Evolutionary conservation across 257 asterid species (phyloP).

Genomic region (Euphrasia confusa): DNA sequence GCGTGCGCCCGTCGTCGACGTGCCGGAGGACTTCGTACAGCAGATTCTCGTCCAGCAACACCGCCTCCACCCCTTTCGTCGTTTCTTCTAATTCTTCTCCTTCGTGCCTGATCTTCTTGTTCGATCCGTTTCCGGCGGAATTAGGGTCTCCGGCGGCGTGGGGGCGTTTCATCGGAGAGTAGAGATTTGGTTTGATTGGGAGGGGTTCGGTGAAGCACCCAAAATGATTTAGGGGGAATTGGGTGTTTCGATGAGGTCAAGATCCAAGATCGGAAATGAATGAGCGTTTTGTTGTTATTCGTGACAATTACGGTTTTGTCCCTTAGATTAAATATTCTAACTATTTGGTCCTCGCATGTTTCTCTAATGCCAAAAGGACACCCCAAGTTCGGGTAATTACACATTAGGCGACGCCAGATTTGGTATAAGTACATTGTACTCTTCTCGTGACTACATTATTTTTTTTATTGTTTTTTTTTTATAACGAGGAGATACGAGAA

Average conservation of each 20-base stretch:
- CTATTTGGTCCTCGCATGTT: neutral
- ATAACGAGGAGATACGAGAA: too few relatives aligned
- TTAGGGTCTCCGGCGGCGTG: conserved; percentile 22
- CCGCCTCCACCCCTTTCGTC: conserved; percentile 45
- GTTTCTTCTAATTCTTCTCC: conserved; percentile 24
- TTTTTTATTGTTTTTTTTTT: too few relatives aligned
- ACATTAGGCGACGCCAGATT: too few relatives aligned
- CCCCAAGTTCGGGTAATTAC: too few relatives aligned
- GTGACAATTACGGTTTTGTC: conserved; percentile 35
- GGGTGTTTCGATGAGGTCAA: conserved; percentile 44
- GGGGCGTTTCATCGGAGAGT: conserved; percentile 51
- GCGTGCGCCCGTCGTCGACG: conserved; percentile 85
- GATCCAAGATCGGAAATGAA: conserved; percentile 50
- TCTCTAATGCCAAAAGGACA: too few relatives aligned
- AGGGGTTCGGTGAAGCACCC: neutral
- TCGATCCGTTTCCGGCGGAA: conserved; percentile 12
- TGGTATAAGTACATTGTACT: too few relatives aligned
- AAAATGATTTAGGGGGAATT: conserved; percentile 21
- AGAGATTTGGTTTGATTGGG: conserved; percentile 1
- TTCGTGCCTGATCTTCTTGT: conserved; percentile 46
- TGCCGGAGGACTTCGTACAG: conserved; percentile 77
- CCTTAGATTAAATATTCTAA: conserved; percentile 19
- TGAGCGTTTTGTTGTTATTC: conserved; percentile 27
- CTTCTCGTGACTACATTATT: too few relatives aligned
- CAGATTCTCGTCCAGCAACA: conserved; percentile 69